Base-by-base conservation (phyloP, 768 basidiomycete genomes). In the Pisolithus tinctorius region DNA sequence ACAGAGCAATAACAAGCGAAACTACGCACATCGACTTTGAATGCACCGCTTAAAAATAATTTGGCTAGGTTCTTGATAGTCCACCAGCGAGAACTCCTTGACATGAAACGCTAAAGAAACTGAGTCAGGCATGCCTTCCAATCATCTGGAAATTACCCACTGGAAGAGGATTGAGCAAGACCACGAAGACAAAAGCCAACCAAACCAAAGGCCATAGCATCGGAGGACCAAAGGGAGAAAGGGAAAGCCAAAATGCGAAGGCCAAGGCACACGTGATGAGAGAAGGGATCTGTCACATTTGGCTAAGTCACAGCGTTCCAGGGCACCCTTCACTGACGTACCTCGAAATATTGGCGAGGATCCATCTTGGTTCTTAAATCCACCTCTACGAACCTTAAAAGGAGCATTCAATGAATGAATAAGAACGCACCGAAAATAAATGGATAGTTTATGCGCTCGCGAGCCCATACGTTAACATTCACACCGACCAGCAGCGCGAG, bases 201-300 rank as follows among this genome's bases (percentile, higher is more conserved):
- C 93, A 99, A 2, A 86, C 72, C 9, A 90, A 66, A 0, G 88
- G 88, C 84, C 88, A 98, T 1, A 82, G 66, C 4, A 81, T 82
- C 0, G 95, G 88, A 2, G 75, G 70, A 13, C 85, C 87, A 20
- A 90, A 71, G 34, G 74, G 75, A 41, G 76, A 63, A 62, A 94
- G 89, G 0, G 93, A 88, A 40, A 96, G 73, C 83, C 84, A 93
- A 64, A 93, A 93, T 29, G 86, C 81, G 54, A 86, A 87, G 48
- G 78, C 81, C 5, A 97, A 76, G 1, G 82, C 75, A 25, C 81
- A 73, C 27, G 93, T 74, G n/a, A 95, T 67, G 45, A 93, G 72
- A n/a, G 84, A 76, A 1, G 95, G 93, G 9, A 88, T 78, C 89
- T 93, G 47, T 45, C 16, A 5, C 9, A 40, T 25, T n/a, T 11